These are phyloP conservation scores for Penicillium simplicissimum DNA, from an alignment of 495 filamentous ascomycete genomes.

Conservation along the genomic window DNA sequence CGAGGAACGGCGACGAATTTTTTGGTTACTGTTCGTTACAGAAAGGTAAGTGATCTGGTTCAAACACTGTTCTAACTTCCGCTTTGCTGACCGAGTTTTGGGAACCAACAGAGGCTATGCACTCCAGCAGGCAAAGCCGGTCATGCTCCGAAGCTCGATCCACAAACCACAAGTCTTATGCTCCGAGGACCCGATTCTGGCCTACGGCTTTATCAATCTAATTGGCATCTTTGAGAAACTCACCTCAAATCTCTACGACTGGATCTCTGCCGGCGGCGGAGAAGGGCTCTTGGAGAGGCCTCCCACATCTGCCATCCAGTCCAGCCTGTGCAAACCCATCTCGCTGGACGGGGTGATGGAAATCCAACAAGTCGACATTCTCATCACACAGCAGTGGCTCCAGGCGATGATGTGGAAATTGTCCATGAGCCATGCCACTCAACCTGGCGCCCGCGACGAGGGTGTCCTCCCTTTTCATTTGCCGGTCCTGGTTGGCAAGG, in stretches of 20 bases:
- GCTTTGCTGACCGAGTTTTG: neutral
- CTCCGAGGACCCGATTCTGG: constrained; percentile 47
- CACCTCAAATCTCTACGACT: constrained; percentile 45
- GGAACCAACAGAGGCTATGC: constrained; percentile 38
- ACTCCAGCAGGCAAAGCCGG: constrained; percentile 55
- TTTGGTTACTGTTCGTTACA: constrained; percentile 65
- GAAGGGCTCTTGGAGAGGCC: constrained; percentile 41
- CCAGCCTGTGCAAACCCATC: constrained; percentile 40
- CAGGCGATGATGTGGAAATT: constrained; percentile 62
- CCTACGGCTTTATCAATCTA: constrained; percentile 55
- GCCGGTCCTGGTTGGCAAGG: constrained; percentile 57
- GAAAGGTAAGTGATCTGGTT: constrained; percentile 45
- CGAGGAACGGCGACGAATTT: constrained; percentile 56
- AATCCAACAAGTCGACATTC: constrained; percentile 61
- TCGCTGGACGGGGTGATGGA: constrained; percentile 49
- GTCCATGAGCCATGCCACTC: constrained; percentile 55
- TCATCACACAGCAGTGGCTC: constrained; percentile 64
- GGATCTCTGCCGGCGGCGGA: constrained; percentile 41
- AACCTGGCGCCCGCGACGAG: constrained; percentile 44
- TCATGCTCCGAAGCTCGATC: constrained; percentile 54
- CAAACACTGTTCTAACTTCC: neutral
- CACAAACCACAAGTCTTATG: constrained; percentile 48
- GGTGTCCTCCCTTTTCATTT: constrained; percentile 58
- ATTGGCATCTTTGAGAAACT: constrained; percentile 54
- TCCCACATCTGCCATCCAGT: constrained; percentile 40